Conservation (phyloP, 1,284 basidiomycete genomes). For the Sanguinoderma infundibulare region DNA sequence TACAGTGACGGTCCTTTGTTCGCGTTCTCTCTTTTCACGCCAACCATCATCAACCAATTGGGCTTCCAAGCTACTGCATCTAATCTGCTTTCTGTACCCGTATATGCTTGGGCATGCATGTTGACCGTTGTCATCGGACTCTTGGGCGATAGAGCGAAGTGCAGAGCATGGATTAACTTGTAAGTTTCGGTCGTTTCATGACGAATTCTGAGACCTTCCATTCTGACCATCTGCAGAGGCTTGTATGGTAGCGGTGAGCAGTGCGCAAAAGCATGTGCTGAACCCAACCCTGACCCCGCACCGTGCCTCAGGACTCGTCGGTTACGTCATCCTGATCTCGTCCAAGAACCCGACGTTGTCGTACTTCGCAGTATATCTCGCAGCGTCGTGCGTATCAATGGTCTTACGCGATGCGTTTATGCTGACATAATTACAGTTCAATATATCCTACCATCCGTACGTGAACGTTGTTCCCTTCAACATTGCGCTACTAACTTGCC, state of each 20-base stretch:
- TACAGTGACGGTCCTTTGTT: constrained; percentile 53
- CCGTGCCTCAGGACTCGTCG: constrained; percentile 42
- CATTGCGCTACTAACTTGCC: not conserved
- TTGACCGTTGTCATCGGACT: constrained; percentile 53
- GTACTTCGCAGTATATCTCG: constrained; percentile 52
- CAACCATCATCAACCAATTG: constrained; percentile 56
- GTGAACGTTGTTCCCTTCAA: constrained; percentile 22
- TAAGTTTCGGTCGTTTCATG: constrained; percentile 27
- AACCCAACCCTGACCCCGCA: too few species aligned
- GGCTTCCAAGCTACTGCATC: constrained; percentile 54
- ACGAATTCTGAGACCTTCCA: not conserved
- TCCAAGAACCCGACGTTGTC: constrained; percentile 48
- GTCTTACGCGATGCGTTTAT: constrained; percentile 1
- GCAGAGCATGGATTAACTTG: constrained; percentile 54
- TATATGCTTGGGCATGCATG: constrained; percentile 54
- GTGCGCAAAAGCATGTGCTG: not conserved
- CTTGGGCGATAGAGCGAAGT: constrained; percentile 49
- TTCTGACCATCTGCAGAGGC: constrained; percentile 9
- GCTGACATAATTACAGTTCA: constrained; percentile 34
- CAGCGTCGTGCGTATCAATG: constrained; percentile 44
- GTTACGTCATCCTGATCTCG: constrained; percentile 55
- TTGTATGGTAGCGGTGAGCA: constrained; percentile 29
- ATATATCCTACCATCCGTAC: constrained; percentile 54
- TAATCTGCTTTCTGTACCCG: constrained; percentile 57
- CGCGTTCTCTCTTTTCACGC: constrained; percentile 59